Percentiles rank a stretch among this genome's conserved stretches.
phyloP scores from a whole-genome alignment of 345 rosid species.

The Gossypium stocksii region DNA sequence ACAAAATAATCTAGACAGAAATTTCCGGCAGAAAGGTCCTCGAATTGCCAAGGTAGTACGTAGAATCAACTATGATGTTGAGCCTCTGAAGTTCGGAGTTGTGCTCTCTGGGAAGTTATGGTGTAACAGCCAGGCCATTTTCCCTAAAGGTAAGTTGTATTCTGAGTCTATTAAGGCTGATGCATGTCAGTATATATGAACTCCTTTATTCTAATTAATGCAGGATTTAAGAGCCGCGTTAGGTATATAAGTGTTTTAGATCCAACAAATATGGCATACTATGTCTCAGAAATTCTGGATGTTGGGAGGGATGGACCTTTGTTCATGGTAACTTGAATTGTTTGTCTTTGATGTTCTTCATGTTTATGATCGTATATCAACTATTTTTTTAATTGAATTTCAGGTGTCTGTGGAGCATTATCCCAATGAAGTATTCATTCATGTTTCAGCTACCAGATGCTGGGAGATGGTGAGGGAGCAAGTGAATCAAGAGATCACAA shows the following conservation, averaged over 20 bases:
- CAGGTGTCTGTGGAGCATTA: conserved; percentile 83
- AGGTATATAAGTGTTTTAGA: conserved; percentile 72
- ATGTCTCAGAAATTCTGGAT: conserved; percentile 89
- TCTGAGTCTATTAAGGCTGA: conserved; percentile 5
- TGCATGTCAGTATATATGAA: conserved; percentile 10
- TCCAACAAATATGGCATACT: conserved; percentile 69
- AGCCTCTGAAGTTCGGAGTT: conserved; percentile 68
- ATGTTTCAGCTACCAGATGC: conserved; percentile 75
- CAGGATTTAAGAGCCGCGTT: conserved; percentile 95
- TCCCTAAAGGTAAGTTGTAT: conserved; percentile 68
- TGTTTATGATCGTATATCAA: neutral
- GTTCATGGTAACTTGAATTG: conserved; percentile 58
- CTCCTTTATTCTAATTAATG: conserved; percentile 25
- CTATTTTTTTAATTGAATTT: neutral
- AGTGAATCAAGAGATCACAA: conserved; percentile 84
- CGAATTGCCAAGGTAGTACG: conserved; percentile 97
- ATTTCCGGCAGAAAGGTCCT: conserved; percentile 89
- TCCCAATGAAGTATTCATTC: conserved; percentile 78
- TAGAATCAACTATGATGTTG: conserved; percentile 90
- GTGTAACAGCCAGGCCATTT: conserved; percentile 82
- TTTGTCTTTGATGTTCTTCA: neutral
- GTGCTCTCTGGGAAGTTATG: conserved; percentile 77
- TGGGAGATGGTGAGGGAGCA: conserved; percentile 99
- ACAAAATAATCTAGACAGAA: conserved; percentile 65
- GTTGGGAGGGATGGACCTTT: conserved; percentile 66